A percentile compares a stretch with the other conserved stretches of the same genome.
Conservation (phyloP, 2,329 filamentous ascomycete species). For the Xylaria sp. region DNA sequence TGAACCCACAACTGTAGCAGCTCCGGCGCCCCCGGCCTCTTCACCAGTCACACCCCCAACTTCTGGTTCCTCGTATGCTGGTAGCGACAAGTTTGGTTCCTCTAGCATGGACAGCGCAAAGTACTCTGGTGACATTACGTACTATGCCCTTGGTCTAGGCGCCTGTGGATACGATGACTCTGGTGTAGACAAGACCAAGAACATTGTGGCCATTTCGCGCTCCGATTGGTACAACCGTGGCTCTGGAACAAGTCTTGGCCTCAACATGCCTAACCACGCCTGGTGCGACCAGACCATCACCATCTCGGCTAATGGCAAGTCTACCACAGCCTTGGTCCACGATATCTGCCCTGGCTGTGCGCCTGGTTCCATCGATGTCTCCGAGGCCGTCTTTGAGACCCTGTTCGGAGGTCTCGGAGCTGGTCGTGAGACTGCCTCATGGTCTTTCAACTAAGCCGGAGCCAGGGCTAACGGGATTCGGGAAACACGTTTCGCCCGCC, state of each 20-base stretch:
- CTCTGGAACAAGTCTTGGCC: slow-evolving; percentile 58
- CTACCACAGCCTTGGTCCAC: slow-evolving; percentile 62
- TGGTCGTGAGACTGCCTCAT: slow-evolving; percentile 32
- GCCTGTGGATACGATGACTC: slow-evolving; percentile 69
- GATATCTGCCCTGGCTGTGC: slow-evolving; percentile 80
- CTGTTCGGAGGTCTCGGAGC: slow-evolving; percentile 16
- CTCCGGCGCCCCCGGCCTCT: not conserved
- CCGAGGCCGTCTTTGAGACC: slow-evolving; percentile 45
- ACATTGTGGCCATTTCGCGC: slow-evolving; percentile 72
- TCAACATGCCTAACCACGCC: slow-evolving; percentile 56
- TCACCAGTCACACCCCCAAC: slow-evolving; percentile 19
- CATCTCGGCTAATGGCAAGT: slow-evolving; percentile 61
- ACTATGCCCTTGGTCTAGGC: slow-evolving; percentile 71
- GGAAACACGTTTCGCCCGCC: not conserved
- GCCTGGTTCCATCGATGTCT: slow-evolving; percentile 61
- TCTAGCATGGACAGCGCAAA: slow-evolving; percentile 38
- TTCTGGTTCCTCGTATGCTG: slow-evolving; percentile 33
- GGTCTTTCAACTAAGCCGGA: slow-evolving; percentile 31
- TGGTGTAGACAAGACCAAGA: slow-evolving; percentile 57
- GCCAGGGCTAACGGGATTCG: not conserved
- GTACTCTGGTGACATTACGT: slow-evolving; percentile 71
- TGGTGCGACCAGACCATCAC: slow-evolving; percentile 73
- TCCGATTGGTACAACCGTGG: slow-evolving; percentile 57
- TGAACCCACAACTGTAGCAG: slow-evolving; percentile 20
- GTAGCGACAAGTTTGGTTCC: slow-evolving; percentile 35